phyloP scores from a whole-genome alignment of 2,329 filamentous ascomycete species.

The Stemphylium lycopersici region DNA sequence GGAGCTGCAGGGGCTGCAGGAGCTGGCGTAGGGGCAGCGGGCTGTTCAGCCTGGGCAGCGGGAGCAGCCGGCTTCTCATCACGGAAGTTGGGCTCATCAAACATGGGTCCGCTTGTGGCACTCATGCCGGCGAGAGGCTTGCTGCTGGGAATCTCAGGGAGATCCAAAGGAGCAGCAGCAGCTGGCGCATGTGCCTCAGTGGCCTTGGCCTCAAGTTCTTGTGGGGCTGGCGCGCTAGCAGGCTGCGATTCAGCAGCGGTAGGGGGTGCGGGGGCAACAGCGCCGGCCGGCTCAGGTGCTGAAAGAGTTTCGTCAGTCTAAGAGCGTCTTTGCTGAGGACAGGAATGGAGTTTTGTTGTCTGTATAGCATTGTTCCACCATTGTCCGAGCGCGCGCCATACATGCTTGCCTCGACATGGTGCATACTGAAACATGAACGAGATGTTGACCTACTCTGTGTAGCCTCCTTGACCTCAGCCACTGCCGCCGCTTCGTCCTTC shows the following conservation, averaged over 20 bases:
- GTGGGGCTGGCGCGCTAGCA: conserved; percentile 22
- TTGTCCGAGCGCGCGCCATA: too few relatives aligned
- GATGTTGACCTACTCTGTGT: conserved; percentile 43
- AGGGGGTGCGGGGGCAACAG: conserved; percentile 37
- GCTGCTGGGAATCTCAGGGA: conserved; percentile 32
- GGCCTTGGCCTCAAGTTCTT: conserved; percentile 25
- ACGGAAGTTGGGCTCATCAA: conserved; percentile 39
- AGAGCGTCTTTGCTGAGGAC: too few relatives aligned
- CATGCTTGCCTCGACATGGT: conserved; percentile 15
- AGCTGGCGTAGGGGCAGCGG: neutral
- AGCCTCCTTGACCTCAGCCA: conserved; percentile 43
- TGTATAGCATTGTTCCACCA: too few relatives aligned
- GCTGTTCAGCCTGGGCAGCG: neutral
- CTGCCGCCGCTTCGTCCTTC: conserved; percentile 36
- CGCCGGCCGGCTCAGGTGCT: conserved; percentile 44
- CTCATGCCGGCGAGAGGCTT: conserved; percentile 47
- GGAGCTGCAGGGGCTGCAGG: neutral
- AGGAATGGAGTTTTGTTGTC: too few relatives aligned
- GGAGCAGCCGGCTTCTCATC: conserved; percentile 20
- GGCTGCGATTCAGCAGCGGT: conserved; percentile 35
- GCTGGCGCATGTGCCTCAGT: conserved; percentile 19
- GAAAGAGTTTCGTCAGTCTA: conserved; percentile 31
- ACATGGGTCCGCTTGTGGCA: conserved; percentile 48
- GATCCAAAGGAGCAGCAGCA: conserved; percentile 23
- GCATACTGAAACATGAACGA: conserved; percentile 11